Percentiles rank a stretch among this genome's conserved stretches.
Evolutionary conservation across 2,329 filamentous ascomycete species (phyloP).

Genomic region (Aspergillus sp.): DNA sequence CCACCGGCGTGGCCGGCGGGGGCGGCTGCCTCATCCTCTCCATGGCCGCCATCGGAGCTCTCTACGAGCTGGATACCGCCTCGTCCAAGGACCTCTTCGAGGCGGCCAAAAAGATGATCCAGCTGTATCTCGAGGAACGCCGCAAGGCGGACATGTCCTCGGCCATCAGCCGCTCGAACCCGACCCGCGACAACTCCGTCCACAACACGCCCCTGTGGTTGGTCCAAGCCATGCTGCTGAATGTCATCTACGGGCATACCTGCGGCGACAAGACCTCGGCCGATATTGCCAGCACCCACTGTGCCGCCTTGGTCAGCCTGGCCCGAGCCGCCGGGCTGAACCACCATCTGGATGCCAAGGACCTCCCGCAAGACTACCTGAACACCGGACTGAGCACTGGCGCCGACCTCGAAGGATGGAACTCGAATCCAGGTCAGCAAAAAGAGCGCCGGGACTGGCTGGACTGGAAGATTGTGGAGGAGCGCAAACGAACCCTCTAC

Average conservation of each 20-base stretch:
- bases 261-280: conserved; percentile 87
- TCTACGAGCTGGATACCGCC: conserved; percentile 81
- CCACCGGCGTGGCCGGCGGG: conserved; percentile 64
- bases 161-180: conserved; percentile 53
- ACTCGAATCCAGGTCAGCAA: conserved; percentile 31
- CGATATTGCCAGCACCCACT: conserved; percentile 90
- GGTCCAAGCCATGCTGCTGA: conserved; percentile 94
- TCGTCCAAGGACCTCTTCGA: conserved; percentile 86
- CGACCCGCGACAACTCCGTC: conserved; percentile 59
- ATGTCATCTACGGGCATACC: conserved; percentile 93
- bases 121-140: conserved; percentile 86
- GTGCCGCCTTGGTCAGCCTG: conserved; percentile 84
- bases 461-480: conserved; percentile 82
- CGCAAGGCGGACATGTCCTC: conserved; percentile 77
- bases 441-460: conserved; percentile 66
- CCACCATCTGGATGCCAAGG: conserved; percentile 40
- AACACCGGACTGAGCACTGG: conserved; percentile 50
- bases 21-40: conserved; percentile 83
- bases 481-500: conserved; percentile 89
- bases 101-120: conserved; percentile 92
- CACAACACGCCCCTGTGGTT: conserved; percentile 87
- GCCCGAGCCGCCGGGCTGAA: conserved; percentile 83
- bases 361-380: conserved; percentile 41
- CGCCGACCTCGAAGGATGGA: conserved; percentile 34
- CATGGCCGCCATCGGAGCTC: conserved; percentile 80